A percentile compares a stretch with the other conserved stretches of the same genome.
Conservation (phyloP, 2,329 filamentous ascomycete genomes). For the Ophiostoma ips region DNA sequence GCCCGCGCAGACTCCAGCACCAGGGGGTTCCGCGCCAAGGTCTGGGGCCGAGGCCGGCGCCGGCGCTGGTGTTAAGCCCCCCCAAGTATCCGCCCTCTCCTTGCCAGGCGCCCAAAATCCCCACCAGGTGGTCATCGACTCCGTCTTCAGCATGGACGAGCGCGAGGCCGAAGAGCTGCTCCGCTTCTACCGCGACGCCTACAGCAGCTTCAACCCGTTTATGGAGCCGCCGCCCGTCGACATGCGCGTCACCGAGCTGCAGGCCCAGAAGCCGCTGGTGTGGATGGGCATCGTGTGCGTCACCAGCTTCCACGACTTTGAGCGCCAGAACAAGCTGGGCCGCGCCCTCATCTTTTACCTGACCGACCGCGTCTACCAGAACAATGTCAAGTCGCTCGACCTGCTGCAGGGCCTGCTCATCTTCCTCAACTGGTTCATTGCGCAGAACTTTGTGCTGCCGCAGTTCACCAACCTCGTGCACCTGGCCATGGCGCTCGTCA, state of each 20-base stretch:
- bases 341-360: constrained; percentile 11
- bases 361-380: constrained; percentile 12
- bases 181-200: constrained; percentile 12
- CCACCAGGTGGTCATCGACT: constrained; percentile 2
- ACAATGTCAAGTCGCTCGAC: constrained; percentile 9
- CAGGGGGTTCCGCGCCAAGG: background rate
- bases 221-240: constrained; percentile 5
- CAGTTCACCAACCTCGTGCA: constrained; percentile 14
- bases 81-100: background rate
- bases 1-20: background rate
- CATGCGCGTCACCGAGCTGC: constrained; percentile 9
- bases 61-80: background rate
- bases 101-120: constrained; percentile 1
- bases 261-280: constrained; percentile 12
- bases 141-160: constrained; percentile 9
- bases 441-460: constrained; percentile 12
- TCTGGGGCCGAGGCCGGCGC: background rate
- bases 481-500: constrained; percentile 13
- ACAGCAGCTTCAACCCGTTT: constrained; percentile 11
- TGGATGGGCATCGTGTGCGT: constrained; percentile 16
- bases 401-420: constrained; percentile 14
- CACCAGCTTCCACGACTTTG: constrained; percentile 14
- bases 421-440: constrained; percentile 12
- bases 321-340: constrained; percentile 11
- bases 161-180: constrained; percentile 13